Base-by-base conservation (phyloP, 169 alveolate species). In the Plasmodium vivax region DNA sequence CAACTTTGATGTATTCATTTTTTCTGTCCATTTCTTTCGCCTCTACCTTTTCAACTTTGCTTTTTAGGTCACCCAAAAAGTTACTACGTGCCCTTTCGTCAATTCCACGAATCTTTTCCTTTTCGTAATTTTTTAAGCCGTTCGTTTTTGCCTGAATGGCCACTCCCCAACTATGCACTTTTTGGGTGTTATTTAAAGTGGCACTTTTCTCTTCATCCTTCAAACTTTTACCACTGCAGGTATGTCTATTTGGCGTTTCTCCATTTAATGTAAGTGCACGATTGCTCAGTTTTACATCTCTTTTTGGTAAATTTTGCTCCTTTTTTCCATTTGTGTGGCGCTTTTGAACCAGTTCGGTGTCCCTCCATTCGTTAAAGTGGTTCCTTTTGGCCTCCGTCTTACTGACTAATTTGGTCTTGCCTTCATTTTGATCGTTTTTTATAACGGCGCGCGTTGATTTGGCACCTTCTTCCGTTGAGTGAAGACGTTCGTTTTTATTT, bases 61-160 rank as follows among this genome's bases (percentile, higher is more conserved):
- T 73, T 54, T 85, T 85, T 41, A 74, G 38, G 10, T 41, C 54
- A 32, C 81, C 58, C 74, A 32, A 51, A 79, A 36, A 83, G 43
- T 4, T 90, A 73, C 54, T 79, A 75, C 34, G 68, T 54, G 45
- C 27, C 30, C 9, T 34, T 30, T 27, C 83, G 34, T 41, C 79
- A 73, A 34, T 47, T 45, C 79, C 34, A 75, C 16, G 9, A 27
- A 30, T 19, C 14, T 36, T 16, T 23, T 85, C 73, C 34, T 45
- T 90, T 79, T 81, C 79, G 45, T 4, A 27, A 80, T 79, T 81
- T 90, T 68, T 79, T 34, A 92, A 68, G 7, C 41, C 36, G 84
- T 84, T 58, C 43, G 14, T 58, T 75, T 80, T 82, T 62, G 82
- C 85, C 51, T 84, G 77, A 74, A 27, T n/a, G 83, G 43, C 62